phyloP scores from a whole-genome alignment of 768 basidiomycete genomes.

The Boletales sp. region DNA sequence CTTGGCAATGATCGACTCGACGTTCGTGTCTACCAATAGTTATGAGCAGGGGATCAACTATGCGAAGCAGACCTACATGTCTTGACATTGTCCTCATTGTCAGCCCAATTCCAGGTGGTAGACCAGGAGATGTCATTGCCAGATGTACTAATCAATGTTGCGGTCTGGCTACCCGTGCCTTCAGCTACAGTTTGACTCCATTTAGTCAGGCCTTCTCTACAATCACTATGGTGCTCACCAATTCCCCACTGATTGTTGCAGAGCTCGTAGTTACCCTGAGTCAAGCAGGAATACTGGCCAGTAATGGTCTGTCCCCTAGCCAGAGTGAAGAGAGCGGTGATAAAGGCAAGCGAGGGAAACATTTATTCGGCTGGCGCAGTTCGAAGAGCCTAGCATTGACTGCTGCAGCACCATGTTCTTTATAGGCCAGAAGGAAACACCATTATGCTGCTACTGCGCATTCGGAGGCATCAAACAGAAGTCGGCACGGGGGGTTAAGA shows the following conservation, averaged over 20 bases:
- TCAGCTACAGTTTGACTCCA: conserved; percentile 23
- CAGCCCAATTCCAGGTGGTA: conserved; percentile 51
- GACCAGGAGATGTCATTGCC: conserved; percentile 47
- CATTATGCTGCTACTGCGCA: no score
- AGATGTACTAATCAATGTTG: conserved; percentile 40
- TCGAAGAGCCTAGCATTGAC: background rate
- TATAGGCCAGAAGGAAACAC: background rate
- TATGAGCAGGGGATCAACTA: background rate
- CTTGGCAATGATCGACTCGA: conserved; percentile 41
- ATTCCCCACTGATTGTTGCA: conserved; percentile 59
- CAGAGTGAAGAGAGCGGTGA: conserved; percentile 6
- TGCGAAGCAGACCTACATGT: conserved; percentile 38
- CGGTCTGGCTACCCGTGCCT: conserved; percentile 49
- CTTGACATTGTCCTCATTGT: conserved; percentile 50
- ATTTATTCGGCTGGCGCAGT: conserved; percentile 3
- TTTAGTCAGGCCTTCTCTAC: background rate
- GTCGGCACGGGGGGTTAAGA: no score
- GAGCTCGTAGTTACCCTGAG: conserved; percentile 46
- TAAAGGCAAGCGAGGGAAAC: conserved; percentile 12
- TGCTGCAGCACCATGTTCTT: background rate
- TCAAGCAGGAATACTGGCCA: conserved; percentile 42
- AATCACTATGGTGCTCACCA: conserved; percentile 24
- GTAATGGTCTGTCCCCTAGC: conserved; percentile 25
- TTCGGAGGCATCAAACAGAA: no score
- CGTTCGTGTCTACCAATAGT: conserved; percentile 43